phyloP scores from a whole-genome alignment of 306 rosid species.

The Cyamopsis tetragonoloba region DNA sequence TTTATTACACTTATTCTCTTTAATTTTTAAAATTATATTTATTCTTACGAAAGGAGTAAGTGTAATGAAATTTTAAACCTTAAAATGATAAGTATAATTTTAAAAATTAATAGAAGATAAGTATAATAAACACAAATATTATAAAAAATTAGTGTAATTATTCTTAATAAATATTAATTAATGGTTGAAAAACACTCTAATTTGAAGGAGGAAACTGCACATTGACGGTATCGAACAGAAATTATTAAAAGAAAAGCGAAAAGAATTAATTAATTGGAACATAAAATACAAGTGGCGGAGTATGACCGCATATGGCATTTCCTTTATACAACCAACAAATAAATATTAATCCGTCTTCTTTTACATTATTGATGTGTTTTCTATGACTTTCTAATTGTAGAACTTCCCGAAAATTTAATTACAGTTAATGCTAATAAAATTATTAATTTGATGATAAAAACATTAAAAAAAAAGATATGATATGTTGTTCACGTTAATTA shows the following conservation, averaged over 20 bases:
- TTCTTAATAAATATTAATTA: no score
- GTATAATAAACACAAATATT: no score
- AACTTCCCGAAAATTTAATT: background rate
- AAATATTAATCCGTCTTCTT: no score
- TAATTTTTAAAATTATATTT: no score
- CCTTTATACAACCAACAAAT: no score
- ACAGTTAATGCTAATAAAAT: background rate
- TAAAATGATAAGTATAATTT: no score
- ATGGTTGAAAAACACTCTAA: background rate
- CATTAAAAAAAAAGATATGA: background rate
- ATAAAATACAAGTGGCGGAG: conserved; percentile 11
- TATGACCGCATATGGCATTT: conserved; percentile 1
- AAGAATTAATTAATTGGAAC: background rate
- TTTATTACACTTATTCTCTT: no score
- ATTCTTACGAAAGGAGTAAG: no score
- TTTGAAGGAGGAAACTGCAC: background rate
- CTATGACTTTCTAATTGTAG: background rate
- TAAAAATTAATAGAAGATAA: no score
- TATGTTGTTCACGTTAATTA: background rate
- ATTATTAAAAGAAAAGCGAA: background rate
- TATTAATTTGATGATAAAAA: background rate
- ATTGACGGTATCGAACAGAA: background rate
- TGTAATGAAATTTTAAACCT: no score
- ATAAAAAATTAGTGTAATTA: no score
- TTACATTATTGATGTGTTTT: background rate